These are phyloP conservation scores for Jatropha podagrica DNA, from an alignment of 441 rosid genomes.

Conservation along the genomic window DNA sequence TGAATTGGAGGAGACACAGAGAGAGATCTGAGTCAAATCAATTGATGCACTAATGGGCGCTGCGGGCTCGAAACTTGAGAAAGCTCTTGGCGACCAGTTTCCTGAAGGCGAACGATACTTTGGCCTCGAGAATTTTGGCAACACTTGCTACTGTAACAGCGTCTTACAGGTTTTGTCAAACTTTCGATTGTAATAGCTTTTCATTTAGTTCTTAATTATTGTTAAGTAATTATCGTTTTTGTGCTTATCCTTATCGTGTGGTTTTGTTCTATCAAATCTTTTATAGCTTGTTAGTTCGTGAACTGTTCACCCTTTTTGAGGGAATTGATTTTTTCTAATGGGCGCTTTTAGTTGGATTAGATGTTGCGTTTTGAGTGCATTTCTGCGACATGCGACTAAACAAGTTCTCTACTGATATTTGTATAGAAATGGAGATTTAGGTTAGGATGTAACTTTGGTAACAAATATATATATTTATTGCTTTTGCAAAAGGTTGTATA, in stretches of 20 bases:
- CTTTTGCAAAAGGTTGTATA: too few species aligned
- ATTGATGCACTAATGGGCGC: constrained; percentile 72
- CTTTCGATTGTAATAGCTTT: background rate
- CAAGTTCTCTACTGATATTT: background rate
- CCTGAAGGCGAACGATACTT: constrained; percentile 99
- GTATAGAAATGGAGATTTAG: background rate
- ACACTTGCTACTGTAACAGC: constrained; percentile 97
- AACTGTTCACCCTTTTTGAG: background rate
- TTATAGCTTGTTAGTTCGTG: background rate
- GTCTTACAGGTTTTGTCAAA: constrained; percentile 68
- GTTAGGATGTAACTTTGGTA: background rate
- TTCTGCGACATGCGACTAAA: too few species aligned
- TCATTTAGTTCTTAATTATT: background rate
- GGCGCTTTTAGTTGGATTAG: too few species aligned
- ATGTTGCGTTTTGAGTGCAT: too few species aligned
- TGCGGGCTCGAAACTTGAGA: constrained; percentile 98
- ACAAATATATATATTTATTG: background rate
- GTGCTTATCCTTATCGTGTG: background rate
- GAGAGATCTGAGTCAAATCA: constrained; percentile 37
- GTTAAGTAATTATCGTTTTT: background rate
- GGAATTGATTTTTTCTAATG: background rate
- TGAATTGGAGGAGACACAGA: constrained; percentile 24
- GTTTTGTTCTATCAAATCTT: background rate
- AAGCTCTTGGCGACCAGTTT: constrained; percentile 98
- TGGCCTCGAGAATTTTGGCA: constrained; percentile 98